These are phyloP conservation scores for Vinca minor DNA, from an alignment of 257 asterid genomes.

Conservation along the genomic window DNA sequence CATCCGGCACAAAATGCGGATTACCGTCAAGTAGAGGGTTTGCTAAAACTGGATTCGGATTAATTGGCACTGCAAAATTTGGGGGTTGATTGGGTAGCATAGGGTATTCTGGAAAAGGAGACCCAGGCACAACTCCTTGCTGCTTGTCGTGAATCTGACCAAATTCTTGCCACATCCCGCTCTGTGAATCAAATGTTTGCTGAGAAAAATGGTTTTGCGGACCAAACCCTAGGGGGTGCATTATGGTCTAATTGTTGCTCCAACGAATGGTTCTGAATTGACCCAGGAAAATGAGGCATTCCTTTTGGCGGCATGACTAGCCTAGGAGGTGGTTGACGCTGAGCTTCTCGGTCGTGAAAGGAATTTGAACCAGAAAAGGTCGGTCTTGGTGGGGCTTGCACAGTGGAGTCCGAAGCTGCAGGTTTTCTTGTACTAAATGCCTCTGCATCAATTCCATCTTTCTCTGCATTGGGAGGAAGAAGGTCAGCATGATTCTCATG, in stretches of 20 bases:
- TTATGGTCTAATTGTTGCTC: too few species aligned
- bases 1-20: too few species aligned
- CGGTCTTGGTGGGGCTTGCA: slow-evolving; percentile 70
- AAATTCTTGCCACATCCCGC: slow-evolving; percentile 42
- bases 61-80: too few species aligned
- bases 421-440: too few species aligned
- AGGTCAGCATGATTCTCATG: slow-evolving; percentile 55
- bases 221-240: slow-evolving; percentile 47
- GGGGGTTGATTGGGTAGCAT: too few species aligned
- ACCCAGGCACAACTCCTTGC: slow-evolving; percentile 17
- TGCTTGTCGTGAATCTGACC: slow-evolving; percentile 38
- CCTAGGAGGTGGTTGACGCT: slow-evolving; percentile 44
- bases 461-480: slow-evolving; percentile 40
- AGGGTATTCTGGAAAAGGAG: too few species aligned
- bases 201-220: slow-evolving; percentile 53
- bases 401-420: slow-evolving; percentile 84
- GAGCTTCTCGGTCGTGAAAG: slow-evolving; percentile 53
- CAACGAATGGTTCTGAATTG: slow-evolving; percentile 43
- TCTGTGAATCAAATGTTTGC: slow-evolving; percentile 50
- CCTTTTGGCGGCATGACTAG: slow-evolving; percentile 43
- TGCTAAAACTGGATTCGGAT: too few species aligned
- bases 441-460: slow-evolving; percentile 61
- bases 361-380: slow-evolving; percentile 55
- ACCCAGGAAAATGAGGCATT: slow-evolving; percentile 46
- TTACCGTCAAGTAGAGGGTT: too few species aligned